phyloP scores from a whole-genome alignment of 2,329 filamentous ascomycete species.

The Fusarium stilboides region DNA sequence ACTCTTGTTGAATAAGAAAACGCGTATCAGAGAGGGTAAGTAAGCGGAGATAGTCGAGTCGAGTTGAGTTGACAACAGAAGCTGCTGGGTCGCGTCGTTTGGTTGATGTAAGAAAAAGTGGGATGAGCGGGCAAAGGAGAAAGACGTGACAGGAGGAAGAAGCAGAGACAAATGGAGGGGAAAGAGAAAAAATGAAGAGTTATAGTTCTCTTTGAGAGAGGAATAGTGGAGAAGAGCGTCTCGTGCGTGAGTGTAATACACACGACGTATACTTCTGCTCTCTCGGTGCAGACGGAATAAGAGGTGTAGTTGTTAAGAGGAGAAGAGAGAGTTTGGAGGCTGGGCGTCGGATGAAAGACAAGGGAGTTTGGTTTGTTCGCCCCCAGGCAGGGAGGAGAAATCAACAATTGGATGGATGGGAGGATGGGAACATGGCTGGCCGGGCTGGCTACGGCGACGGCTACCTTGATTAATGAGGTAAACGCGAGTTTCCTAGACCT shows the following conservation, averaged over 20 bases:
- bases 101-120: conserved; percentile 42
- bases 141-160: conserved; percentile 28
- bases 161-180: conserved; percentile 24
- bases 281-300: background rate
- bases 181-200: conserved; percentile 25
- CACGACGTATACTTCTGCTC: background rate
- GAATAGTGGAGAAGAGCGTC: conserved; percentile 39
- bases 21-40: conserved; percentile 15
- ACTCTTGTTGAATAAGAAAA: conserved; percentile 9
- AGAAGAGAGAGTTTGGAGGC: conserved; percentile 14
- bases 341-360: conserved; percentile 4
- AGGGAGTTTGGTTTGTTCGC: background rate
- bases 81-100: conserved; percentile 31
- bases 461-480: conserved; percentile 32
- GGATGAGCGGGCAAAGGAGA: conserved; percentile 30
- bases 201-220: conserved; percentile 18
- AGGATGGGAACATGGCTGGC: conserved; percentile 33
- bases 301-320: conserved; percentile 22
- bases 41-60: conserved; percentile 11
- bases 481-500: conserved; percentile 36
- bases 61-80: conserved; percentile 6
- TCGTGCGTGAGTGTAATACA: conserved; percentile 44
- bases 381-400: conserved; percentile 22
- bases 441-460: conserved; percentile 7
- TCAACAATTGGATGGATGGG: conserved; percentile 32